Conservation (phyloP, 169 alveolate species). For the Miamiensis avidus region DNA sequence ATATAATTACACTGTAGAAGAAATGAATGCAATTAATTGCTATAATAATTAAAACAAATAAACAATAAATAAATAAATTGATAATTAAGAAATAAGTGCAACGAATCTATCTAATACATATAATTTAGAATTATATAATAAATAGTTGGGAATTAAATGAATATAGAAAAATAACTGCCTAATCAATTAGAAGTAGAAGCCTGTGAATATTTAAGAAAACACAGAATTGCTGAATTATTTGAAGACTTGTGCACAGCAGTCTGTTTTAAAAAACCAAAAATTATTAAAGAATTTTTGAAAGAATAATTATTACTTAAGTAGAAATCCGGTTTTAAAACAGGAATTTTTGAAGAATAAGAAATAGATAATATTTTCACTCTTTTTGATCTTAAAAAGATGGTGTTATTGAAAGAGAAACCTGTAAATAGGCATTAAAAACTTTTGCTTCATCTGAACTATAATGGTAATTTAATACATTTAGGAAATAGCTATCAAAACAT, state of each 20-base stretch:
- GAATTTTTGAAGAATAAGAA: constrained; percentile 57
- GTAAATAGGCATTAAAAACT: constrained; percentile 53
- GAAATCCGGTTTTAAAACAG: constrained; percentile 60
- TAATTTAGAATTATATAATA: no score
- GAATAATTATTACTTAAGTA: constrained; percentile 48
- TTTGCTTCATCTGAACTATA: constrained; percentile 49
- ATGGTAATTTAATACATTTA: no score
- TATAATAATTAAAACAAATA: no score
- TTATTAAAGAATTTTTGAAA: constrained; percentile 49
- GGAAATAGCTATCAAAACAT: no score
- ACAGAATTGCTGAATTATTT: constrained; percentile 58
- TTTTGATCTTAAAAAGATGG: constrained; percentile 61
- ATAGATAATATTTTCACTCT: constrained; percentile 57
- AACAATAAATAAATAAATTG: no score
- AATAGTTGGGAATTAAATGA: no score
- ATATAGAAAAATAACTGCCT: neutral
- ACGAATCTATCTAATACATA: neutral
- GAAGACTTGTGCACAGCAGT: constrained; percentile 61
- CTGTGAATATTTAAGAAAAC: constrained; percentile 51
- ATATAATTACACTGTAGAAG: no score
- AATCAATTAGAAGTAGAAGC: constrained; percentile 44
- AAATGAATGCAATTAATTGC: no score
- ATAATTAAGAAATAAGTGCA: no score
- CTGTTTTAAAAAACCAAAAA: constrained; percentile 52
- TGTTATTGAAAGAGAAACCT: constrained; percentile 48